Base-by-base conservation (phyloP, 106 monocot genomes). In the Amphibolis antarctica region DNA sequence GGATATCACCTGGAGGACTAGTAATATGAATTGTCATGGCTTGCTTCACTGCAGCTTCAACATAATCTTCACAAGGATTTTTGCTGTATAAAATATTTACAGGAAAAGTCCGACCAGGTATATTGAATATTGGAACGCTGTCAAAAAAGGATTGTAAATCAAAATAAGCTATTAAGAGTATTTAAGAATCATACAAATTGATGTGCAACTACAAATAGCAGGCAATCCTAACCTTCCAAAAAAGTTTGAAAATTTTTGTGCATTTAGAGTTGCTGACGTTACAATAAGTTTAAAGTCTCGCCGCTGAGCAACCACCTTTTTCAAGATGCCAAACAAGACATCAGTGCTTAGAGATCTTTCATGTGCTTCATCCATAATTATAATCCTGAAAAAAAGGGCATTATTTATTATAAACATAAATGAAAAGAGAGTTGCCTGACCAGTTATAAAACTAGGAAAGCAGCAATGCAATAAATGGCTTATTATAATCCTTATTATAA, bases 331-430 rank as follows among this genome's bases (percentile, higher is more conserved):
- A 82, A 96, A 96, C 62, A 96, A 58, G 21, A 96, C 86, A 80
- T 96, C 89, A 9, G 96, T 96, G 69, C 55, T 90, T 28, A 96
- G 72, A 27, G 89, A 96, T 77, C 96, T 82, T 69, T 96, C 96
- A 62, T 96, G 96, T 42, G 89, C 96, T 76, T 96, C 96, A 73
- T 96, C 96, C 96, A 96, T 94, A 55, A 94, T 77, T 31, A 94
- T 44, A 3, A 94, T 79, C 47, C 94, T 94, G 82, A 28, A 70
- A 79, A 63, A 45, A n/a, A 19, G 18, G 42, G 14, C 0, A 60
- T 19, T 36, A 25, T 30, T 59, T 25, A 28, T 56, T 17, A 56
- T 56, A 27, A 28, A 25, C 9, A 28, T 13, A 21, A 56, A 12
- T 29, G 48, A n/a, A n/a, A n/a, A n/a, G n/a, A n/a, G n/a, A n/a